phyloP scores from a whole-genome alignment of 805 yeast species.

The Yamadazyma tumulicola region DNA sequence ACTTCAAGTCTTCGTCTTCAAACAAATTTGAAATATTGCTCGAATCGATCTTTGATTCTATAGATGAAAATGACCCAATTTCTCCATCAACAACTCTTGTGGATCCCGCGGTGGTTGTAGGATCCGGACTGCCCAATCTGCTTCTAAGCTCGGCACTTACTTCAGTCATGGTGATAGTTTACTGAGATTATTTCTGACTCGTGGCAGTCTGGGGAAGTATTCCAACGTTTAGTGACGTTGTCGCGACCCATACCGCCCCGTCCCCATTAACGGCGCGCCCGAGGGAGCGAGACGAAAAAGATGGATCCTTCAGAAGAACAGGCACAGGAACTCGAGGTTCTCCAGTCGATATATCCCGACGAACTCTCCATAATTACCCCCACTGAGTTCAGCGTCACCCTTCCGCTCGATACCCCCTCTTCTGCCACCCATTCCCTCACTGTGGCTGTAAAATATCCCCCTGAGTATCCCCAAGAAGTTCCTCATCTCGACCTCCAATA shows the following conservation, averaged over 20 bases:
- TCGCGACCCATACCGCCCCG: no score
- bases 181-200: no score
- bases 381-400: slow-evolving; percentile 48
- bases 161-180: no score
- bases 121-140: no score
- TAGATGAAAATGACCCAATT: slow-evolving; percentile 40
- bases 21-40: slow-evolving; percentile 31
- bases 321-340: slow-evolving; percentile 81
- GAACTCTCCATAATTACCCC: slow-evolving; percentile 49
- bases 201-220: no score
- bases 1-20: slow-evolving; percentile 10
- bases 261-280: no score
- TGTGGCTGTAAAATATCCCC: slow-evolving; percentile 70
- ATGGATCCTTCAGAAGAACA: slow-evolving; percentile 88
- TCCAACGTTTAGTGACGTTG: no score
- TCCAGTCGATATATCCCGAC: slow-evolving; percentile 91
- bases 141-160: no score
- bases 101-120: no score
- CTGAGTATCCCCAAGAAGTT: slow-evolving; percentile 73
- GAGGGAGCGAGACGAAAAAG: no score
- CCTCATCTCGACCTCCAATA: slow-evolving; percentile 54
- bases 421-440: slow-evolving; percentile 53
- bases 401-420: slow-evolving; percentile 67
- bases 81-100: slow-evolving; percentile 39
- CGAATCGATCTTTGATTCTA: slow-evolving; percentile 40